Evolutionary conservation across 202 grass and related monocot species (phyloP).

Genomic region (Saccharum hybrid): DNA sequence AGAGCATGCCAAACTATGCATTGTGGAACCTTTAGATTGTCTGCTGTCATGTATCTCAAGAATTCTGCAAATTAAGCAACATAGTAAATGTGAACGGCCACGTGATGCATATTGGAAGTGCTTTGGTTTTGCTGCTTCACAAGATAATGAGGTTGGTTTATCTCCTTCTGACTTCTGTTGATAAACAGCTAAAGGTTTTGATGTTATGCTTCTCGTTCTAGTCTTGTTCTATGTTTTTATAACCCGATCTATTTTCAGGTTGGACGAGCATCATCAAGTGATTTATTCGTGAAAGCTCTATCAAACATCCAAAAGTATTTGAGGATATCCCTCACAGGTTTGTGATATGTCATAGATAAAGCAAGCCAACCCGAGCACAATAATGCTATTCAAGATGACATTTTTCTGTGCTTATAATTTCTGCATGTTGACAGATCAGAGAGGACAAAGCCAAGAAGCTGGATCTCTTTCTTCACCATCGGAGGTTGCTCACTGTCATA

Average conservation of each 20-base stretch:
- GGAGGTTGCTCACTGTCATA: conserved; percentile 51
- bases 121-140: conserved; percentile 82
- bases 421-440: conserved; percentile 56
- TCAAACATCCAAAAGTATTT: conserved; percentile 67
- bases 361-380: not conserved
- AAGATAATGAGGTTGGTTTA: conserved; percentile 76
- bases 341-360: conserved; percentile 31
- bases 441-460: conserved; percentile 63
- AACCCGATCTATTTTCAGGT: conserved; percentile 48
- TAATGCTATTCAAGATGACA: conserved; percentile 37
- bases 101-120: conserved; percentile 65
- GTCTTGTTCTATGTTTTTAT: not conserved
- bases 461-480: conserved; percentile 44
- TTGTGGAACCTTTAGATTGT: conserved; percentile 72
- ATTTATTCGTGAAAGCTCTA: conserved; percentile 74
- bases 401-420: conserved; percentile 41
- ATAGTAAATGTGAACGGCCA: conserved; percentile 54
- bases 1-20: conserved; percentile 62
- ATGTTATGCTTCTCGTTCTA: conserved; percentile 14
- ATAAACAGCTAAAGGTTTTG: conserved; percentile 37
- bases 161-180: conserved; percentile 14
- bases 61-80: conserved; percentile 61
- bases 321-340: conserved; percentile 61
- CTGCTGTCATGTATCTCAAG: conserved; percentile 75
- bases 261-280: conserved; percentile 64